A percentile compares a stretch with the other conserved stretches of the same genome.
phyloP scores from a whole-genome alignment of 2,329 filamentous ascomycete species.

The Monosporascus sp. region DNA sequence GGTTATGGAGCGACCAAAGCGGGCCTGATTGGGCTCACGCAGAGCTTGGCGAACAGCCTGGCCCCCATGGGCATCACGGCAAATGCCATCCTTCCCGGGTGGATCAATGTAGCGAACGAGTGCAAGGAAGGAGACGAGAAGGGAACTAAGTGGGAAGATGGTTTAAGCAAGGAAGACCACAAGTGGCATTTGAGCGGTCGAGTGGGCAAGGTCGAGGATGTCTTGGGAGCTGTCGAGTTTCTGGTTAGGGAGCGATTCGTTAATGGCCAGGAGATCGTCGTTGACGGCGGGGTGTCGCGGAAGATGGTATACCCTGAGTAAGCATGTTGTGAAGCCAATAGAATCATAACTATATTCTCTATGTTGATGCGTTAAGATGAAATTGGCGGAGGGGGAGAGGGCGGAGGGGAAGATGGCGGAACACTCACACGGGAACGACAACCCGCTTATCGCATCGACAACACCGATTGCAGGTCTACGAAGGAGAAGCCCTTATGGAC shows the following conservation, averaged over 20 bases:
- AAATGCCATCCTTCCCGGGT: conserved; percentile 45
- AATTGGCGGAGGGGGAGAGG: no score
- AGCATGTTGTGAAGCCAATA: neutral
- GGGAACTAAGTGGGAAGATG: conserved; percentile 38
- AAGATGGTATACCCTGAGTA: conserved; percentile 28
- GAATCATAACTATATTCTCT: no score
- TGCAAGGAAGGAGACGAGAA: conserved; percentile 29
- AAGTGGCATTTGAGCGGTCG: conserved; percentile 44
- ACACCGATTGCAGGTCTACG: no score
- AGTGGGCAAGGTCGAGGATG: conserved; percentile 44
- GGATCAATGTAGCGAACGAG: conserved; percentile 43
- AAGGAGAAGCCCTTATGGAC: no score
- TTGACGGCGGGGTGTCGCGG: conserved; percentile 25
- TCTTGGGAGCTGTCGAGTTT: conserved; percentile 22
- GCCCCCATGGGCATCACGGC: conserved; percentile 37
- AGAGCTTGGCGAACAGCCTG: conserved; percentile 42
- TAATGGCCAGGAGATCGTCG: conserved; percentile 24
- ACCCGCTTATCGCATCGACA: no score
- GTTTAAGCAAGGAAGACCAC: conserved; percentile 37
- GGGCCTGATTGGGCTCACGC: conserved; percentile 43
- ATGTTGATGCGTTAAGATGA: no score
- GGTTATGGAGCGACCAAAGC: conserved; percentile 46
- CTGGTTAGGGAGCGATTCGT: conserved; percentile 21
- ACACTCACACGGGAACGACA: no score
- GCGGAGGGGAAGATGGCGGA: no score